Evolutionary conservation across 2,329 filamentous ascomycete species (phyloP).

Genomic region (Trichophyton verrucosum): DNA sequence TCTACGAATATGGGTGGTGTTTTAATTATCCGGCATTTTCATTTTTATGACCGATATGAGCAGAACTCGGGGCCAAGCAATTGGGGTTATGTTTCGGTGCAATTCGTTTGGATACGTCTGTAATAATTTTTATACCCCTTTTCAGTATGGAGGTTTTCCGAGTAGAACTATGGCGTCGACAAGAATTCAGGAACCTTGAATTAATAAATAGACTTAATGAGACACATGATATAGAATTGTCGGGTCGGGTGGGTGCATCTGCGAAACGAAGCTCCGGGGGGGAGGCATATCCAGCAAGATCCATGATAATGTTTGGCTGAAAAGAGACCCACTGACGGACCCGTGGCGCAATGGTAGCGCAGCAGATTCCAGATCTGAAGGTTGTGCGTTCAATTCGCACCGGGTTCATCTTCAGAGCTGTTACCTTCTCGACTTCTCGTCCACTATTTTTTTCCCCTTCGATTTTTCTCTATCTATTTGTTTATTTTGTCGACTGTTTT

Average conservation of each 20-base stretch:
- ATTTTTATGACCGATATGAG: too few species aligned
- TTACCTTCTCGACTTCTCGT: background rate
- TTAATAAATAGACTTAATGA: background rate
- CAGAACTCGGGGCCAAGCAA: too few species aligned
- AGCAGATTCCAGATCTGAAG: conserved; percentile 14
- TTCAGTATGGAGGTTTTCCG: too few species aligned
- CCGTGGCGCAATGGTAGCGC: conserved; percentile 14
- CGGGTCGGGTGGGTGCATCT: too few species aligned
- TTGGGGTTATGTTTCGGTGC: background rate
- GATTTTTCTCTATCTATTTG: background rate
- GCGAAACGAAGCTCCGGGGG: too few species aligned
- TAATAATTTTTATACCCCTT: background rate
- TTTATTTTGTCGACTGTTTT: too few species aligned
- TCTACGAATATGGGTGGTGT: background rate
- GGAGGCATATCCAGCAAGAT: background rate
- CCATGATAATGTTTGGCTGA: background rate
- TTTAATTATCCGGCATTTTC: background rate
- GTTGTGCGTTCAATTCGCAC: conserved; percentile 12
- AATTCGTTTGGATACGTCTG: background rate
- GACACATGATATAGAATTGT: too few species aligned
- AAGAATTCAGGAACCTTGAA: too few species aligned
- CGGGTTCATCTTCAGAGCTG: conserved; percentile 8
- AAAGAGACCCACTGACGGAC: conserved; percentile 5
- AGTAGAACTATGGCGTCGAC: too few species aligned
- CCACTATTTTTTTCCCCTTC: background rate